These are phyloP conservation scores for Eucalyptus microcorys DNA, from an alignment of 345 rosid genomes.

Conservation along the genomic window DNA sequence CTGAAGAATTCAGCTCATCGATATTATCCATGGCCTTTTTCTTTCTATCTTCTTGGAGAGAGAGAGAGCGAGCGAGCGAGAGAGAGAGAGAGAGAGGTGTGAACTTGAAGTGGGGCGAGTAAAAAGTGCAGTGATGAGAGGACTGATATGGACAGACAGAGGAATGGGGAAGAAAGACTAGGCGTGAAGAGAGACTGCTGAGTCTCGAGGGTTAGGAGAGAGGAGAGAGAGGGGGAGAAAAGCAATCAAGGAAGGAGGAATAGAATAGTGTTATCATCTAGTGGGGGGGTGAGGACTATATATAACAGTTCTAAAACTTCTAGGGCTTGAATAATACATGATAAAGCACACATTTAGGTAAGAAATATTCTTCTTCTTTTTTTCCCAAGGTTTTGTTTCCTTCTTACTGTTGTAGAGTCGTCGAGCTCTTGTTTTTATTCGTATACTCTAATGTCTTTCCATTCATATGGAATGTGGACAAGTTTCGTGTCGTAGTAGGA, in stretches of 20 bases:
- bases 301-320: not conserved
- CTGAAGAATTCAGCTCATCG: constrained; percentile 16
- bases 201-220: not conserved
- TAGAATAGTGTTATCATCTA: not conserved
- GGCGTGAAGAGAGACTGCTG: not conserved
- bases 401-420: constrained; percentile 1
- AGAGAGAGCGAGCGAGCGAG: not conserved
- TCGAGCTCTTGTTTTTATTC: not conserved
- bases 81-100: not conserved
- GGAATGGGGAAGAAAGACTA: constrained; percentile 11
- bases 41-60: not conserved
- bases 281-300: not conserved
- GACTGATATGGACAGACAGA: constrained; percentile 4
- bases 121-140: not conserved
- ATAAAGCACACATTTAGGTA: not conserved
- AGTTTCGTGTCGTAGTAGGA: not conserved
- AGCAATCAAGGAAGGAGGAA: not conserved
- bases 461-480: not conserved
- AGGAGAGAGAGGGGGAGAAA: constrained; percentile 12
- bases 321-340: not conserved
- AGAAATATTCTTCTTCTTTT: not conserved
- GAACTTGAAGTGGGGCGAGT: not conserved
- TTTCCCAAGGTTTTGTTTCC: not conserved
- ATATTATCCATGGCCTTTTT: constrained; percentile 25
- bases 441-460: not conserved